Evolutionary conservation across 345 rosid genomes (phyloP).

Genomic region (Leavenworthia alabamica): DNA sequence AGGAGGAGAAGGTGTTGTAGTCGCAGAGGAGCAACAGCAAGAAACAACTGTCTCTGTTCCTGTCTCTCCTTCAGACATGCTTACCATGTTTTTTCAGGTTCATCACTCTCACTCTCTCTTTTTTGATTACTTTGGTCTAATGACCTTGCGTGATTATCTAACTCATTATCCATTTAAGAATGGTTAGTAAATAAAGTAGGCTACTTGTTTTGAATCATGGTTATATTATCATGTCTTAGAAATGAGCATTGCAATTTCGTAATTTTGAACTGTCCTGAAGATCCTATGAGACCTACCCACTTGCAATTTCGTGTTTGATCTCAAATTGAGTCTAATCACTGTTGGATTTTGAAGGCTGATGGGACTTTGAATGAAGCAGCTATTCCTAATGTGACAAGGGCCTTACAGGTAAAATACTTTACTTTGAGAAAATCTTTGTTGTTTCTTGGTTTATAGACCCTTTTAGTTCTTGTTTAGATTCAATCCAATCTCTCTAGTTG

Average conservation of each 20-base stretch:
- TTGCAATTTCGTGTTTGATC: constrained; percentile 3
- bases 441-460: no score
- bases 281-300: not conserved
- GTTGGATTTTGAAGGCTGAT: constrained; percentile 52
- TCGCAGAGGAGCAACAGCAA: constrained; percentile 40
- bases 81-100: constrained; percentile 84
- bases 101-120: not conserved
- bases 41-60: constrained; percentile 68
- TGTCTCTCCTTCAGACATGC: constrained; percentile 85
- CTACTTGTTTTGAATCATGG: not conserved
- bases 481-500: no score
- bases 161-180: not conserved
- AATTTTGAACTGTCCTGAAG: not conserved
- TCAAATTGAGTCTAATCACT: not conserved
- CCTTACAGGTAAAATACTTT: not conserved
- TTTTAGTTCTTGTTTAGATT: no score
- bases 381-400: constrained; percentile 25
- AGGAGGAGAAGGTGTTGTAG: constrained; percentile 38
- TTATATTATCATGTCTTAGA: not conserved
- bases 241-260: not conserved
- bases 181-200: not conserved
- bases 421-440: no score
- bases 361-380: constrained; percentile 62
- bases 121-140: not conserved
- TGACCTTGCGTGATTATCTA: not conserved